Evolutionary conservation across 441 rosid genomes (phyloP).

Genomic region (Euphorbia corollata): DNA sequence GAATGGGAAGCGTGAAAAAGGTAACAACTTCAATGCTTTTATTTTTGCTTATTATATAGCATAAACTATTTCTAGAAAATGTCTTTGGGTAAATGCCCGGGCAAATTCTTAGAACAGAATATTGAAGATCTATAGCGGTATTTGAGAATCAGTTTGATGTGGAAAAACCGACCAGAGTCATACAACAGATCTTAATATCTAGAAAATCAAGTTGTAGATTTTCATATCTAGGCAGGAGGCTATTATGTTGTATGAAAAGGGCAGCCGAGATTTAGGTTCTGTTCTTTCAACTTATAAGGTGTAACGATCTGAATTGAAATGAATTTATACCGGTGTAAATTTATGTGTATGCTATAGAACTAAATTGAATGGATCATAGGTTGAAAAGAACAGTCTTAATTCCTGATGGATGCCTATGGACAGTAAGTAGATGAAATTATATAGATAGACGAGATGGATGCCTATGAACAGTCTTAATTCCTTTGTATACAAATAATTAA

Average conservation of each 20-base stretch:
- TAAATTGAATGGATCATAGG: too few relatives aligned
- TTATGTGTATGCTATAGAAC: too few relatives aligned
- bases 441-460: background rate
- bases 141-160: background rate
- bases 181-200: too few relatives aligned
- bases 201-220: background rate
- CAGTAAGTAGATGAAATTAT: background rate
- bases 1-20: slow-evolving; percentile 84
- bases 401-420: background rate
- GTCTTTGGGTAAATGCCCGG: background rate
- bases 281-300: too few relatives aligned
- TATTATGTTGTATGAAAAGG: background rate
- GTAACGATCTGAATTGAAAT: too few relatives aligned
- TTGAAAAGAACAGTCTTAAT: too few relatives aligned
- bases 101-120: background rate
- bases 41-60: background rate
- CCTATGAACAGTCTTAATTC: too few relatives aligned
- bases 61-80: background rate
- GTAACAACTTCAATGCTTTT: slow-evolving; percentile 26
- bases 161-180: too few relatives aligned
- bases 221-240: background rate
- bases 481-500: background rate
- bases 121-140: background rate
- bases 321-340: too few relatives aligned
- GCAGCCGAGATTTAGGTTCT: too few relatives aligned